Percentiles rank a stretch among this genome's conserved stretches.
phyloP scores from a whole-genome alignment of 78 protist genomes.

The Dictyostelium citrinum region DNA sequence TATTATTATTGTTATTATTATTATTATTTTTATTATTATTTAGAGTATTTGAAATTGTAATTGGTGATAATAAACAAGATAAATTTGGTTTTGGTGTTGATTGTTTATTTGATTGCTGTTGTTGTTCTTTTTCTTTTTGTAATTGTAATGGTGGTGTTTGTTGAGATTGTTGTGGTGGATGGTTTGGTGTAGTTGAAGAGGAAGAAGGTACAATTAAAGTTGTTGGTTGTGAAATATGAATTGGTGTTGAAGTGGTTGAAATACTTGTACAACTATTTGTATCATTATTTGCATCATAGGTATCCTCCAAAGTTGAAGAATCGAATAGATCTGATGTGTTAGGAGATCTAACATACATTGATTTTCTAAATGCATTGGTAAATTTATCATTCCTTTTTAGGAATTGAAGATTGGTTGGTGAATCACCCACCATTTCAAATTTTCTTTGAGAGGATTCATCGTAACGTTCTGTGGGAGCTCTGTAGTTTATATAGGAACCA shows the following conservation, averaged over 20 bases:
- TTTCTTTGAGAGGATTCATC: conserved; percentile 27
- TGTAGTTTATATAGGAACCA: conserved; percentile 70
- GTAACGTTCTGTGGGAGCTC: conserved; percentile 62
- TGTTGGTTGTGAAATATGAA: neutral
- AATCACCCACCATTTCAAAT: conserved; percentile 39
- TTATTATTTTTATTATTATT: neutral
- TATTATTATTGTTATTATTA: neutral
- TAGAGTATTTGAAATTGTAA: neutral
- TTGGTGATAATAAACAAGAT: conserved; percentile 12
- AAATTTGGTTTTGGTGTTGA: conserved; percentile 47
- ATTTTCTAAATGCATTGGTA: conserved; percentile 60
- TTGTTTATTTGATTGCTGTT: neutral
- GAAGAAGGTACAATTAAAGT: neutral
- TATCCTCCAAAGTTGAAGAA: conserved; percentile 25
- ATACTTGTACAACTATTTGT: neutral
- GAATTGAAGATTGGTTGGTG: conserved; percentile 32
- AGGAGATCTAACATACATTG: conserved; percentile 63
- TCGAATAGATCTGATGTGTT: conserved; percentile 45
- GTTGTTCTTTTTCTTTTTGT: neutral
- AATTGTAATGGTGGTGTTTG: neutral
- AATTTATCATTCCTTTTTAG: conserved; percentile 53
- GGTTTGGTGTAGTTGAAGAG: neutral
- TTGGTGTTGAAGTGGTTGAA: neutral
- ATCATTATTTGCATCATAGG: neutral
- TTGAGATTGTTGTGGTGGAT: conserved; percentile 1